Evolutionary conservation across 768 basidiomycete species (phyloP), one percentile per base, ranked within the genome.

Genomic region (Tricholoma sp.): DNA sequence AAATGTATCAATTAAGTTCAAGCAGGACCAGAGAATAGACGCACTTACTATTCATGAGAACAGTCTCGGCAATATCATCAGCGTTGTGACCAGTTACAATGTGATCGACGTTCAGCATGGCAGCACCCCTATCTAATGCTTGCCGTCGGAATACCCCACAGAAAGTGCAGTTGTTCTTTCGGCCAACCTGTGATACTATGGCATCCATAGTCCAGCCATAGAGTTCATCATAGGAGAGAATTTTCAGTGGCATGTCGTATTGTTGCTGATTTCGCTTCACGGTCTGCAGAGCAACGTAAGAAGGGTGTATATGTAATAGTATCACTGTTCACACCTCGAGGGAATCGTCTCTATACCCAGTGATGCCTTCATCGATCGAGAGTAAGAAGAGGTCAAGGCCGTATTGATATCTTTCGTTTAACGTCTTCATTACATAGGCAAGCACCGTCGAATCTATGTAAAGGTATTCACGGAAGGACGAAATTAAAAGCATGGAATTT

Each of bases 191-290:
- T n/a, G 86, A 80, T 47, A 99, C 96, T 56, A 99, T 91, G 14
- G 84, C 81, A 64, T 99, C 97, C 96, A 99, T 99, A 1, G 96
- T 98, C 96, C 97, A 98, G 16, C 97, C 97, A 63, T 98, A 99
- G 5, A 98, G 80, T 65, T 98, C 95, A 60, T 93, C 86, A 61
- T 99, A 99, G 1, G 91, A 92, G 22, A 98, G 79, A 56, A 99
- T 98, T 75, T 96, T 97, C 37, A 99, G 82, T 0, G 96, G 95
- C 72, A 98, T 88, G 47, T 86, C 81, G 68, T 99, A 98, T 72
- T 99, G 95, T 57, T 89, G 79, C 64, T 97, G 93, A 70, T 99
- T 99, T 41, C 94, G 83, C 72, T 98, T 98, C 41, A 99, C 97
- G 0, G 97, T 98, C 96, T 98, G 69, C 52, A 49, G 52, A 45